These are phyloP conservation scores for Solanum corneliomulleri DNA, from an alignment of 257 asterid species.

Conservation along the genomic window DNA sequence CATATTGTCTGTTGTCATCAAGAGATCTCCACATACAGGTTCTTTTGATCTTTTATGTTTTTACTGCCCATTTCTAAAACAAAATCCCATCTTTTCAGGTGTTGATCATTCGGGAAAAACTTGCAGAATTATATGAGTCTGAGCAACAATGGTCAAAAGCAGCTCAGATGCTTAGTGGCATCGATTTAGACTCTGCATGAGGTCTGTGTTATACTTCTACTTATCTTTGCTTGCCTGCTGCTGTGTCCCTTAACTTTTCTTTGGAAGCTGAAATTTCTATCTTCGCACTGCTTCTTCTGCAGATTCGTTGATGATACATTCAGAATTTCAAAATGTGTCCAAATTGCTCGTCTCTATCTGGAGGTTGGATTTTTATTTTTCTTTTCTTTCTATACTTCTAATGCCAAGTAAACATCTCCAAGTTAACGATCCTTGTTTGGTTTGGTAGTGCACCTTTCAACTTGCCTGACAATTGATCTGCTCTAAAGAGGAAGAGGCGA, in stretches of 20 bases:
- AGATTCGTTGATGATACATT: slow-evolving; percentile 91
- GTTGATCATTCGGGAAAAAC: slow-evolving; percentile 83
- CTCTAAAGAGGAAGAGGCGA: neutral
- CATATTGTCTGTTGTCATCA: neutral
- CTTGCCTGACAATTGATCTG: neutral
- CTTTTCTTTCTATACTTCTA: neutral
- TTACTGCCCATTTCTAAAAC: neutral
- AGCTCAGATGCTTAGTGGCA: slow-evolving; percentile 99
- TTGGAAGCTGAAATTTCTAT: neutral
- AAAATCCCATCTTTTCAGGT: slow-evolving; percentile 35
- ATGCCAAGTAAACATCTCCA: neutral
- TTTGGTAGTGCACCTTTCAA: neutral
- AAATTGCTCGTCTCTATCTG: slow-evolving; percentile 91
- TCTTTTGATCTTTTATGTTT: neutral
- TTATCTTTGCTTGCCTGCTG: neutral
- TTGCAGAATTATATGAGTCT: slow-evolving; percentile 85
- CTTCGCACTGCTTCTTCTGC: slow-evolving; percentile 3
- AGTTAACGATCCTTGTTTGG: neutral
- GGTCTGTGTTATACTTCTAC: slow-evolving; percentile 26
- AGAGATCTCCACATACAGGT: neutral
- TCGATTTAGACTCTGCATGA: slow-evolving; percentile 98
- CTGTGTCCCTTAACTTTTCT: neutral
- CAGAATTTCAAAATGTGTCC: slow-evolving; percentile 85
- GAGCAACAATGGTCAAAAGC: slow-evolving; percentile 95
- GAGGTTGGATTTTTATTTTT: slow-evolving; percentile 39